These are phyloP conservation scores for Fusarium fracticaudum DNA, from an alignment of 2,329 filamentous ascomycete genomes.

Conservation along the genomic window DNA sequence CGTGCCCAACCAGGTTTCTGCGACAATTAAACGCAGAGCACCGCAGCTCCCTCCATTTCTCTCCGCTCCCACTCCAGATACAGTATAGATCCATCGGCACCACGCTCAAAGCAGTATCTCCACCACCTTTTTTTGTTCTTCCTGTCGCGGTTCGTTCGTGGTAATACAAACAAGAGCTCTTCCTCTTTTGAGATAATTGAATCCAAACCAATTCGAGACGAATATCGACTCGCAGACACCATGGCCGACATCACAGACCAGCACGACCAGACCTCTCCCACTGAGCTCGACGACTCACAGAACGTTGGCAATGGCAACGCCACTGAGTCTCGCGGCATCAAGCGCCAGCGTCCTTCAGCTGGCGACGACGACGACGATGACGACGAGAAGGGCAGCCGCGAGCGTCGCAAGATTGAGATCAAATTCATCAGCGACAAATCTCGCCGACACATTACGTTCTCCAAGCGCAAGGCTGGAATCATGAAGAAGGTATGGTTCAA, in stretches of 20 bases:
- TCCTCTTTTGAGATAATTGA: constrained; percentile 38
- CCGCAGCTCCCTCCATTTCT: constrained; percentile 55
- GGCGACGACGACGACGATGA: constrained; percentile 97
- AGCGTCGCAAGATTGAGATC: constrained; percentile 99
- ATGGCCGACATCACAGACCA: constrained; percentile 86
- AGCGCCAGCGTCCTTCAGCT: constrained; percentile 84
- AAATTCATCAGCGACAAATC: constrained; percentile 99
- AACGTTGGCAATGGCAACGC: constrained; percentile 78
- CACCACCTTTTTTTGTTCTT: constrained; percentile 64
- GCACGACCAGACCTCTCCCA: constrained; percentile 79
- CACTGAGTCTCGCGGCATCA: constrained; percentile 82
- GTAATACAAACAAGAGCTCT: constrained; percentile 51
- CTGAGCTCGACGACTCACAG: constrained; percentile 77
- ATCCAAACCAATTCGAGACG: constrained; percentile 38
- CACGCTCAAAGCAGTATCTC: constrained; percentile 73
- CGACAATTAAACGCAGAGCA: constrained; percentile 58
- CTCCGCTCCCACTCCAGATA: constrained; percentile 67
- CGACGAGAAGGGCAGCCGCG: constrained; percentile 96
- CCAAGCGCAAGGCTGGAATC: constrained; percentile 99
- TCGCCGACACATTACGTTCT: constrained; percentile 98
- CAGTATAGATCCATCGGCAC: constrained; percentile 73
- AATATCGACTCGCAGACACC: constrained; percentile 28
- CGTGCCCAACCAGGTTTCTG: constrained; percentile 64
- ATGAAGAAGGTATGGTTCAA: constrained; percentile 93
- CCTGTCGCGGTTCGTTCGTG: constrained; percentile 44